Base-by-base conservation (phyloP, 805 yeast species). In the Candida taoyuanica region DNA sequence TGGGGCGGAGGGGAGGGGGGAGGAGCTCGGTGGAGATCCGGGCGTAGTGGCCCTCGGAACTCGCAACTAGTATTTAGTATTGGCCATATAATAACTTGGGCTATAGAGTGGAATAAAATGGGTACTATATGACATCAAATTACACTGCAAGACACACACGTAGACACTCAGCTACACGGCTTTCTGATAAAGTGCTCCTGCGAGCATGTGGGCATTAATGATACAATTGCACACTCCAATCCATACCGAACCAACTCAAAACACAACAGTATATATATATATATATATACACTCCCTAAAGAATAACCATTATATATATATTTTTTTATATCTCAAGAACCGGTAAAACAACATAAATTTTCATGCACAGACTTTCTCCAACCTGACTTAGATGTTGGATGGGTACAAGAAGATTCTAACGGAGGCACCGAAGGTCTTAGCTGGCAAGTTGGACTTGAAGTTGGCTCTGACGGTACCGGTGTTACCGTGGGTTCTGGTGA, bases 351-450 rank as follows among this genome's bases (percentile, higher is more conserved):
- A 41, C 45, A 44, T 44, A 41, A 41, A 39, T 33, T 41, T 44
- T 41, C 43, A 41, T 41, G 46, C 45, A 44, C 37, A 37, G 9
- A 8, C 24, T 11, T 11, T 24, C 13, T 33, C 45, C 39, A 32
- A 13, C 12, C 17, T 5, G 24, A 40, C 31, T 84, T 91, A 91
- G 86, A 91, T 93, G 95, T 84, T 89, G 59, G 98, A 91, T 77
- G 98, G 98, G 85, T 91, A 91, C 74, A 91, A 89, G 95, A 93
- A 88, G 79, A 93, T 81, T 81, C 98, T 86, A 70, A 93, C 98
- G 58, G 96, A 83, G 68, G 98, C 97, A 78, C 98, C 98, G 71
- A 93, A 91, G 63, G 98, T 88, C 85, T 91, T 89, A 61, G 98
- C 89, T 73, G 98, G 98, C 68, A 93, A 83, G 89, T 93, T 93